Percentiles rank a stretch among this genome's conserved stretches.
Evolutionary conservation across 768 basidiomycete species (phyloP).

Genomic region (Thelephora aurantiotincta): DNA sequence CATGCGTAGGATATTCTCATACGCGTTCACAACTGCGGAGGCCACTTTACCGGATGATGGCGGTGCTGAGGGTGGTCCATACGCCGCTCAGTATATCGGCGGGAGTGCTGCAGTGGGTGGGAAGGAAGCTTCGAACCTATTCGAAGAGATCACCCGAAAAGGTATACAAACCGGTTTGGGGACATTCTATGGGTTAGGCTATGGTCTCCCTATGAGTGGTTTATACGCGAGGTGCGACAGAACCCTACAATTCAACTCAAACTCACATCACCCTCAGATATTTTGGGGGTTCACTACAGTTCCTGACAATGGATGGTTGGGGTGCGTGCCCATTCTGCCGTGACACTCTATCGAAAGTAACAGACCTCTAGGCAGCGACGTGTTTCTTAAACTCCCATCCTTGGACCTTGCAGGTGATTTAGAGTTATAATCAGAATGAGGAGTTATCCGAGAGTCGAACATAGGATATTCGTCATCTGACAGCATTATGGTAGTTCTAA

Average conservation of each 20-base stretch:
- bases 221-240: conserved; percentile 45
- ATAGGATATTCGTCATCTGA: not conserved
- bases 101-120: conserved; percentile 45
- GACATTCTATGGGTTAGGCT: conserved; percentile 84
- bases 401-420: conserved; percentile 38
- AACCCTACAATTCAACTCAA: not conserved
- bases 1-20: conserved; percentile 75
- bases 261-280: conserved; percentile 29
- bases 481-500: conserved; percentile 2
- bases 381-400: conserved; percentile 38
- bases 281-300: conserved; percentile 75
- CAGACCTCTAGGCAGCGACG: conserved; percentile 28
- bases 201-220: conserved; percentile 72
- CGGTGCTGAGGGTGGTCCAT: conserved; percentile 47
- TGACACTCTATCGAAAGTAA: not conserved
- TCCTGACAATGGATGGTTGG: conserved; percentile 77
- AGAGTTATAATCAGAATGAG: conserved; percentile 21
- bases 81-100: conserved; percentile 67
- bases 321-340: conserved; percentile 26
- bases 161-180: conserved; percentile 72
- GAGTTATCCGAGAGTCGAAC: too few relatives aligned
- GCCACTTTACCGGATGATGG: conserved; percentile 19
- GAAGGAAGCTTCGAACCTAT: conserved; percentile 36
- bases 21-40: conserved; percentile 75
- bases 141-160: conserved; percentile 66